Conservation (phyloP, 2,329 filamentous ascomycete species). For the Hawksworthiomyces lignivorus region DNA sequence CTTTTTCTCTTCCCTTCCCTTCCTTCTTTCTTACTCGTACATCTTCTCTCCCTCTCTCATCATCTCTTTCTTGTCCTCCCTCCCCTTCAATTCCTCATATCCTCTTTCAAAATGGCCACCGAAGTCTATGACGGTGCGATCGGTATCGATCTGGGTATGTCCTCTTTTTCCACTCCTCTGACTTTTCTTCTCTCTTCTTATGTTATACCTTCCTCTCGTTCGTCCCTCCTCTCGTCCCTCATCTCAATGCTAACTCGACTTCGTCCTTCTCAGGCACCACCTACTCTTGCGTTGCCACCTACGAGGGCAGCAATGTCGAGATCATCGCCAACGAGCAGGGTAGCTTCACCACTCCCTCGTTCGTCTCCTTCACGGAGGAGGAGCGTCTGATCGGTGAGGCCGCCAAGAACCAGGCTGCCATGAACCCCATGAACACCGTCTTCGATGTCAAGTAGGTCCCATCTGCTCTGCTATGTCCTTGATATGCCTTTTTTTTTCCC, state of each 20-base stretch:
- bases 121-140: conserved; percentile 99
- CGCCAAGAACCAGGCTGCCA: conserved; percentile 99
- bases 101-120: conserved; percentile 67
- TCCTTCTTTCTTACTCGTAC: not conserved
- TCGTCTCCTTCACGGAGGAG: conserved; percentile 97
- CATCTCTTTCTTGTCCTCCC: not conserved
- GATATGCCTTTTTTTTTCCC: not conserved
- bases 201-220: conserved; percentile 10
- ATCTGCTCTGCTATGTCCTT: not conserved
- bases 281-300: conserved; percentile 99
- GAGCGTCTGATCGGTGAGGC: conserved; percentile 99
- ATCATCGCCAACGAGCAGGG: conserved; percentile 99
- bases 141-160: conserved; percentile 97
- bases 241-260: conserved; percentile 1
- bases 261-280: conserved; percentile 66
- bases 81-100: conserved; percentile 1
- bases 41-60: conserved; percentile 1
- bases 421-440: conserved; percentile 97
- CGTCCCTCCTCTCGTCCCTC: not conserved
- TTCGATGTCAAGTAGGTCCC: conserved; percentile 95
- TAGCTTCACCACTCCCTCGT: conserved; percentile 97
- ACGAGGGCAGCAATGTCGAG: conserved; percentile 98
- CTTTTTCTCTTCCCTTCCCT: not conserved
- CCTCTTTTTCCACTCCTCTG: conserved; percentile 10
- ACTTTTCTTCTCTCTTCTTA: conserved; percentile 8